Evolutionary conservation across 148 eudicot species (phyloP), one percentile per base, ranked within the genome.

Genomic region (Salicornia ramosissima): DNA sequence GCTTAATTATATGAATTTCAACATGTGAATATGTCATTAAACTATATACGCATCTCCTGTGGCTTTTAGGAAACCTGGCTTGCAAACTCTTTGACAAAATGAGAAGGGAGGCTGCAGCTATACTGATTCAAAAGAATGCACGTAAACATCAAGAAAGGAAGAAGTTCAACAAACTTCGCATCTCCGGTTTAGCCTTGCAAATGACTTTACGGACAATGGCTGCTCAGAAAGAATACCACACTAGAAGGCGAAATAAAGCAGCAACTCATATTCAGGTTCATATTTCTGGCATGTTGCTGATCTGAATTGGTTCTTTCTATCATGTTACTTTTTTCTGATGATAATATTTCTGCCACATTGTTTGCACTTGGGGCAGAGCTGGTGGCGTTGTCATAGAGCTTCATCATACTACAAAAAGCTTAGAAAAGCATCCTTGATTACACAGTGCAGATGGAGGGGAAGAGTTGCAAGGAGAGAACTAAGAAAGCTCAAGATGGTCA

Each of bases 391-490:
- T 75, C 86, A 86, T 83, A 87, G 75, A 81, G 83, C 87, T 71
- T 78, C 83, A 25, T 79, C 87, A 65, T 83, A 81, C 78, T 89
- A 91, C 64, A 87, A 67, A 70, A 83, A 80, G 72, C 91, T 91
- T 50, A 86, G 69, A 75, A 81, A 82, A 77, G 97, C 96, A 78
- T 76, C 86, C 73, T 53, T 95, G 68, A 71, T 82, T 74, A 72
- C 94, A 50, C 99, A 95, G 72, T 86, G 94, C 86, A 84, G 90
- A 79, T 89, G 96, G 99, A 89, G 99, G 68, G 96, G 93, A 67
- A 86, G 68, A 84, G 65, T 80, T 56, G 99, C 86, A 43, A 87
- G 81, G 74, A 78, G 70, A 76, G 91, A 95, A 74, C 75, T 95
- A 66, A 81, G 93, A 72, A 84, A 76, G 86, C 97, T 91, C 75